phyloP scores from a whole-genome alignment of 2,329 filamentous ascomycete species.

The Aureobasidium leucospermi region DNA sequence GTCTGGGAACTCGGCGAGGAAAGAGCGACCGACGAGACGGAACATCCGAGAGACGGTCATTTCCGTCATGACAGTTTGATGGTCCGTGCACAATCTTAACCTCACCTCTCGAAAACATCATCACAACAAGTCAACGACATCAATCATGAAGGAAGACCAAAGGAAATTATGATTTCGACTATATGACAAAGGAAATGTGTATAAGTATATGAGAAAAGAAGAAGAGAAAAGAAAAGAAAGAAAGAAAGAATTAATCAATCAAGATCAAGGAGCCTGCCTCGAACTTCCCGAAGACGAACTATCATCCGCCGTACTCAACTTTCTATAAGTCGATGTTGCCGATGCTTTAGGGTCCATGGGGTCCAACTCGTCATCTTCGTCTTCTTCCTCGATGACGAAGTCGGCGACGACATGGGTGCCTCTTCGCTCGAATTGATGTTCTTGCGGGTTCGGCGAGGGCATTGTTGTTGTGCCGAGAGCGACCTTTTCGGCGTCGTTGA shows the following conservation, averaged over 20 bases:
- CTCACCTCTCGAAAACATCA: not conserved
- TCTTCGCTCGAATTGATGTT: not conserved
- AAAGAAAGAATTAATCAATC: not conserved
- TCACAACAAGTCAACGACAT: not conserved
- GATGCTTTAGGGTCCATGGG: not conserved
- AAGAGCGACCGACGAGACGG: too few species aligned
- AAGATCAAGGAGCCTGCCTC: constrained; percentile 6
- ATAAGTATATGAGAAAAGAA: not conserved
- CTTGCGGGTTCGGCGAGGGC: not conserved
- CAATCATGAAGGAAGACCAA: not conserved
- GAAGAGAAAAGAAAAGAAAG: not conserved
- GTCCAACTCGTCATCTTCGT: not conserved
- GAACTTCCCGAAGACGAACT: not conserved
- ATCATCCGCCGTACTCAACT: not conserved
- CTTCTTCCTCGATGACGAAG: constrained; percentile 1
- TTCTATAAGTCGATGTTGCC: not conserved
- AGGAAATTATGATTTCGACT: not conserved
- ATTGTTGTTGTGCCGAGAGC: not conserved
- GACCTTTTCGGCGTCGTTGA: constrained; percentile 6
- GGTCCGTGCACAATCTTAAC: not conserved
- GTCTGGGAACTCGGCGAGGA: too few species aligned
- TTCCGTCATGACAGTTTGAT: not conserved
- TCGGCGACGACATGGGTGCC: not conserved
- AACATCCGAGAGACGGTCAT: not conserved
- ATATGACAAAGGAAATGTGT: constrained; percentile 1